phyloP scores from a whole-genome alignment of 148 eudicot species.

The Spergularia marina region DNA sequence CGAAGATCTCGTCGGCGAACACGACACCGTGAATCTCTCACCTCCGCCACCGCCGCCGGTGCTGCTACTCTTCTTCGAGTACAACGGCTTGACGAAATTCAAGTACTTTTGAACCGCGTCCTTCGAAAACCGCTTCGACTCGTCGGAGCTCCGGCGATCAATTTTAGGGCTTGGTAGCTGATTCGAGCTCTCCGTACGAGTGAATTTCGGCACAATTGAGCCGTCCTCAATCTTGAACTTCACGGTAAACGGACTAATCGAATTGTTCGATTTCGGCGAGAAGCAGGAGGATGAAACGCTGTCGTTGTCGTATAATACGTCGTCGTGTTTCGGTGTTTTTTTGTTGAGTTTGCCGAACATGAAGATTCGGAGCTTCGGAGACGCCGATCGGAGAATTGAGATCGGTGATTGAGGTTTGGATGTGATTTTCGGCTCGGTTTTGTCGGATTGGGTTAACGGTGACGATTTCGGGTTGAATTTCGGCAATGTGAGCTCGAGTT shows the following conservation, averaged over 20 bases:
- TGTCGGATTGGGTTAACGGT: background rate
- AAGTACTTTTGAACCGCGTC: constrained; percentile 32
- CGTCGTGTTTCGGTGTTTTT: constrained; percentile 16
- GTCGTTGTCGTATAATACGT: constrained; percentile 24
- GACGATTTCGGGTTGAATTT: constrained; percentile 21
- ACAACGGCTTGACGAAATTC: constrained; percentile 29
- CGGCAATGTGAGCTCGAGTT: constrained; percentile 52
- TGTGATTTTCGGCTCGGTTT: constrained; percentile 11
- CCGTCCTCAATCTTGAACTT: constrained; percentile 38
- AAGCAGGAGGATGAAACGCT: constrained; percentile 11
- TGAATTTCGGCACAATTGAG: constrained; percentile 29
- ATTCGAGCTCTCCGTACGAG: constrained; percentile 22
- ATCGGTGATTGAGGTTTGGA: constrained; percentile 42
- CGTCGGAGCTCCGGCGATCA: constrained; percentile 15
- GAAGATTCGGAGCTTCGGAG: constrained; percentile 40
- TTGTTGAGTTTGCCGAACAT: constrained; percentile 34
- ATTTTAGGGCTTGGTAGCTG: constrained; percentile 1
- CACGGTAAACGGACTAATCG: constrained; percentile 25
- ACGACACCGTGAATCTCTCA: background rate
- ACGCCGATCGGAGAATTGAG: constrained; percentile 32
- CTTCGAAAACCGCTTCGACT: constrained; percentile 34
- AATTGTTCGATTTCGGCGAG: constrained; percentile 16
- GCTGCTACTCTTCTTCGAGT: constrained; percentile 15
- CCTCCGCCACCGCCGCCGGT: background rate
- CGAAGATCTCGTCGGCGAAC: constrained; percentile 23